Conservation (phyloP, 305 asterid species). For the Fraxinus angustifolia region DNA sequence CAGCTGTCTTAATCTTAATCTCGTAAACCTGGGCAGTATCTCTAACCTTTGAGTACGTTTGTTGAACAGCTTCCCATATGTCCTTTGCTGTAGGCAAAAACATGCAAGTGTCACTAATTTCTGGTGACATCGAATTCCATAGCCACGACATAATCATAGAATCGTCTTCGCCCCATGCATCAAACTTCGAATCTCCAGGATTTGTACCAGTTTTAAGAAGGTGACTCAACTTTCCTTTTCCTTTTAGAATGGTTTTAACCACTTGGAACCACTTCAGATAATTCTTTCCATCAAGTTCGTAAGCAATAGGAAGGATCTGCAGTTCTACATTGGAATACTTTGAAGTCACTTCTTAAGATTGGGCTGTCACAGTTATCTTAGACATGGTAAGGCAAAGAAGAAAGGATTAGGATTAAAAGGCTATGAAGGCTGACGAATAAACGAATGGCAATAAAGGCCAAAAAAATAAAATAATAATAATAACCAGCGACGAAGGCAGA, state of each 20-base stretch:
- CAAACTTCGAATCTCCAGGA: background rate
- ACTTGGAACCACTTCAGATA: background rate
- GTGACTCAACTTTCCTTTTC: background rate
- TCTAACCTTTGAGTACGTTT: background rate
- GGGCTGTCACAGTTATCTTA: background rate
- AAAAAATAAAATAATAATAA: too few relatives aligned
- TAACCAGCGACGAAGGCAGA: background rate
- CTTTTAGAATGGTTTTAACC: background rate
- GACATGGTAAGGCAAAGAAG: background rate
- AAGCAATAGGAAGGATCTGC: background rate
- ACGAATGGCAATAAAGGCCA: background rate
- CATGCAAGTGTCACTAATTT: background rate
- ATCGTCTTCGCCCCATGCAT: background rate
- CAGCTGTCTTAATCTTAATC: background rate
- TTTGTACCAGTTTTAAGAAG: background rate
- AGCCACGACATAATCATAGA: background rate
- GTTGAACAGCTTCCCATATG: background rate
- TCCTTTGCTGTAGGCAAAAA: background rate
- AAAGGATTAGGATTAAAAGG: background rate
- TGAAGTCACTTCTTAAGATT: background rate
- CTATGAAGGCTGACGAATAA: background rate
- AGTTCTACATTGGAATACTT: background rate
- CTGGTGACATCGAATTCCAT: background rate
- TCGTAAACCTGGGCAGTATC: background rate
- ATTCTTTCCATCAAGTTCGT: background rate